Evolutionary conservation across 23 red algal species (phyloP), one percentile per base, ranked within the genome.

Genomic region (Gracilaria gracilis): DNA sequence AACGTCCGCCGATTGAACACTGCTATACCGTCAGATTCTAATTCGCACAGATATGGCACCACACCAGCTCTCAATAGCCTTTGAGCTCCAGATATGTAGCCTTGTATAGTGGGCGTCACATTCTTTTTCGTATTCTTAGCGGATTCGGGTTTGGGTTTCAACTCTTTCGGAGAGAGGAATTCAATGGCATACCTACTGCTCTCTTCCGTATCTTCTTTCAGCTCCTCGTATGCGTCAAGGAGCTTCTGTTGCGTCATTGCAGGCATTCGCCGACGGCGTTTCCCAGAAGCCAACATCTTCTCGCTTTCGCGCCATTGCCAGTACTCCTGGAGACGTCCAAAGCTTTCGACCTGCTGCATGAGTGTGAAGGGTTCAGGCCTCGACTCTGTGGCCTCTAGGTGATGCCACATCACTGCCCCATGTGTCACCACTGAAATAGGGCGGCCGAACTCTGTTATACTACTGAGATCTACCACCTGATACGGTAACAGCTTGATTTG

Each of bases 71-170:
- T 25, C 5, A 71, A 19, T 11, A 71, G 27, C 6, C 27, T 4
- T 34, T 71, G 5, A 71, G 66, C 66, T 3, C 66, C 66, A 36
- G 66, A 11, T 25, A 71, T 71, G 27, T 71, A 71, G 4, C 66
- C 66, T 9, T 67, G n/a, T n/a, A n/a, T n/a, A n/a, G n/a, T n/a
- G n/a, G n/a, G n/a, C n/a, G n/a, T n/a, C n/a, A n/a, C n/a, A n/a
- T n/a, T 24, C 15, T 37, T 71, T 17, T 17, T 71, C 17, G 31
- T 34, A 67, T 25, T 67, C 21, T 67, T 67, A 25, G 61, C n/a
- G 7, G 29, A n/a, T n/a, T n/a, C n/a, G n/a, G n/a, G n/a, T n/a
- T n/a, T n/a, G 11, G 42, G 42, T 4, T 46, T 11, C 42, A 11
- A 46, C 4, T 4, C 5, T 4, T 11, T 34, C 13, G 1, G 12